Conservation (phyloP, 345 rosid genomes). For the Arabidopsis arenosa region DNA sequence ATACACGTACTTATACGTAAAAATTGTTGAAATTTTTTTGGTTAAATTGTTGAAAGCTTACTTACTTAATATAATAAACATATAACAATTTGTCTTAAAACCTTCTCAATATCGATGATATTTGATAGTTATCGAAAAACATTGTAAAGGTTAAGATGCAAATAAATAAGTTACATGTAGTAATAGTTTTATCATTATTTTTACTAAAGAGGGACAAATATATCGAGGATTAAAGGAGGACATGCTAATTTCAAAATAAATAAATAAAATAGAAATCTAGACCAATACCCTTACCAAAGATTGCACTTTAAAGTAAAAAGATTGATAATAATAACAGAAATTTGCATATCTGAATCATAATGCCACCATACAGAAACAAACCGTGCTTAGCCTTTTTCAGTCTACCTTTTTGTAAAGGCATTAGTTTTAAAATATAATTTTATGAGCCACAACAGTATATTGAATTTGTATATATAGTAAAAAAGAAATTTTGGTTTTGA, state of each 20-base stretch:
- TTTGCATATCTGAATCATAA: constrained; percentile 30
- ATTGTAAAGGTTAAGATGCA: neutral
- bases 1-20: neutral
- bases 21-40: neutral
- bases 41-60: neutral
- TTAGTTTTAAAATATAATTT: neutral
- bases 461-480: neutral
- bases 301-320: constrained; percentile 33
- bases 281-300: constrained; percentile 13
- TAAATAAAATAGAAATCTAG: constrained; percentile 15
- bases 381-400: constrained; percentile 36
- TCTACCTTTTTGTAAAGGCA: constrained; percentile 15
- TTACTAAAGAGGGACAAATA: neutral
- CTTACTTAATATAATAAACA: neutral
- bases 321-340: constrained; percentile 3
- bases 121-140: constrained; percentile 8
- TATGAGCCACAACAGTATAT: neutral
- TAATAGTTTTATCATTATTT: neutral
- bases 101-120: neutral
- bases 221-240: neutral
- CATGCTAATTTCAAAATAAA: constrained; percentile 13
- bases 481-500: neutral
- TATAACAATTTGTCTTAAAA: neutral
- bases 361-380: constrained; percentile 31
- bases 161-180: neutral